phyloP scores from a whole-genome alignment of 192 early-diverging fungal species.

The Piromyces sp. region DNA sequence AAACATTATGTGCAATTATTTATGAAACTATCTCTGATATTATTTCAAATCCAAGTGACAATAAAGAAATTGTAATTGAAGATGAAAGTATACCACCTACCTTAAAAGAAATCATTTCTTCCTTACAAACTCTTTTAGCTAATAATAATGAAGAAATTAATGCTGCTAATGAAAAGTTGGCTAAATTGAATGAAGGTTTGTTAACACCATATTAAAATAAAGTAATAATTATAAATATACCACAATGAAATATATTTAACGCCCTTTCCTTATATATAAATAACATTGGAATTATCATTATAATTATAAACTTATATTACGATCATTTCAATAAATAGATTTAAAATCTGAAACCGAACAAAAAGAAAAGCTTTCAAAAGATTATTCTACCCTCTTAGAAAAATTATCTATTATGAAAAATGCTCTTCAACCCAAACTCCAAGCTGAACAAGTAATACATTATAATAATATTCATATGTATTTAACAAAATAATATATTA shows the following conservation, averaged over 20 bases:
- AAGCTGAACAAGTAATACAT: conserved; percentile 49
- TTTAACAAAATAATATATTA: too few species aligned
- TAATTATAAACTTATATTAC: too few species aligned
- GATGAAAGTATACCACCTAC: background rate
- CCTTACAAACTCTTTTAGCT: background rate
- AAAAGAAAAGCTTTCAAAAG: conserved; percentile 24
- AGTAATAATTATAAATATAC: too few species aligned
- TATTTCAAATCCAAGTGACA: background rate
- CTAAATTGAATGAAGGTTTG: background rate
- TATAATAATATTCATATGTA: too few species aligned
- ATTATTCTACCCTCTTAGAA: conserved; percentile 53
- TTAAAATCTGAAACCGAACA: conserved; percentile 15
- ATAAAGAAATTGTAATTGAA: background rate
- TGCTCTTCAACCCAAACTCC: conserved; percentile 59
- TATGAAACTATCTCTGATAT: background rate
- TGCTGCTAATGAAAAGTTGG: background rate
- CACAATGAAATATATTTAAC: too few species aligned
- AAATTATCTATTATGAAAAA: conserved; percentile 65
- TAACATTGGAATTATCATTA: too few species aligned
- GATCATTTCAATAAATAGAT: background rate
- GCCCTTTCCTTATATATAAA: too few species aligned
- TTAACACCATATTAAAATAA: too few species aligned
- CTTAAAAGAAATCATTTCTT: background rate
- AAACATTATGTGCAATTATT: background rate
- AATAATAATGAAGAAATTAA: background rate